Evolutionary conservation across 352 stramenopile species (phyloP).

Genomic region (Phytophthora citricola): DNA sequence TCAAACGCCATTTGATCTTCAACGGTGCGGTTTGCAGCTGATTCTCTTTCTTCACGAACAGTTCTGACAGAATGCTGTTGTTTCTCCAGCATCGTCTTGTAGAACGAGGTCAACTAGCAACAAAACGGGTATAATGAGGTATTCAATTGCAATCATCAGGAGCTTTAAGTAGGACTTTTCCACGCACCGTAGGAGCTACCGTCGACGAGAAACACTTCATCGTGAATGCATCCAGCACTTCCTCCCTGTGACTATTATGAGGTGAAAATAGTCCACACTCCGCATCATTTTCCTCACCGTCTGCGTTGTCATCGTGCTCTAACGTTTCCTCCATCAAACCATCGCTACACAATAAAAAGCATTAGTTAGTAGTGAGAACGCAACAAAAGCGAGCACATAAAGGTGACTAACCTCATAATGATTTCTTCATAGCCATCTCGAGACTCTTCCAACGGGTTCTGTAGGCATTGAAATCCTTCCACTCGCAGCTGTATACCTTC

Average conservation of each 20-base stretch:
- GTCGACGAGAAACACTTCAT: slow-evolving; percentile 41
- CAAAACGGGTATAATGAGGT: neutral
- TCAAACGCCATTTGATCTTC: slow-evolving; percentile 30
- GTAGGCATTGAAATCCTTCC: slow-evolving; percentile 22
- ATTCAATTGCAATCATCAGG: no score
- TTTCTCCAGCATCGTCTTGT: slow-evolving; percentile 41
- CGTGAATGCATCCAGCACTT: slow-evolving; percentile 47
- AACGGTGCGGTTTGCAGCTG: slow-evolving; percentile 28
- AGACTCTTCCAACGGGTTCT: slow-evolving; percentile 11
- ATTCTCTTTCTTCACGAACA: slow-evolving; percentile 35
- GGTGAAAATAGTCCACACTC: slow-evolving; percentile 19
- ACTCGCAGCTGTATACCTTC: slow-evolving; percentile 14
- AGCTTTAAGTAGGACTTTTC: no score
- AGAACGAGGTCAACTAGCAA: slow-evolving; percentile 46
- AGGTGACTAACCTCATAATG: slow-evolving; percentile 20
- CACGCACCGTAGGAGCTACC: slow-evolving; percentile 14
- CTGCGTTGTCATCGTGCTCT: slow-evolving; percentile 24
- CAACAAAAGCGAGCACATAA: neutral
- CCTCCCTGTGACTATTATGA: slow-evolving; percentile 31
- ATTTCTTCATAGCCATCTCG: slow-evolving; percentile 20
- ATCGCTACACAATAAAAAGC: slow-evolving; percentile 28
- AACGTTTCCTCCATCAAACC: slow-evolving; percentile 56
- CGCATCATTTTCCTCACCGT: slow-evolving; percentile 7
- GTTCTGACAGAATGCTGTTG: slow-evolving; percentile 30
- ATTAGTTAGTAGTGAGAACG: neutral